Evolutionary conservation across 768 basidiomycete species (phyloP).

Genomic region (Kwoniella sp.): DNA sequence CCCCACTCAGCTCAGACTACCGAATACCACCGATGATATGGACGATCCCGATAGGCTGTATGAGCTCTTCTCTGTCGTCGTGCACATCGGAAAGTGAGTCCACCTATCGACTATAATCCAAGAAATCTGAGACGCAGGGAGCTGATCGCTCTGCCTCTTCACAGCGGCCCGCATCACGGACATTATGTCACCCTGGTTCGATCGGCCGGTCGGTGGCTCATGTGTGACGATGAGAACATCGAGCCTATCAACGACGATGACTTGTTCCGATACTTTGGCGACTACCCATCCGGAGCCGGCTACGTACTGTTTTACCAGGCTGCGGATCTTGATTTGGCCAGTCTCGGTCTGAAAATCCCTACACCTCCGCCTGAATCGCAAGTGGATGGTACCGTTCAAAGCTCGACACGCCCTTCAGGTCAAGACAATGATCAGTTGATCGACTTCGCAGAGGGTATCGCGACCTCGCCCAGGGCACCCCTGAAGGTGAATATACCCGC

Average conservation of each 20-base stretch:
- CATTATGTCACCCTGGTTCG: slow-evolving; percentile 97
- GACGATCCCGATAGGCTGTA: slow-evolving; percentile 90
- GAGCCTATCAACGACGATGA: slow-evolving; percentile 83
- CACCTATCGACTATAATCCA: neutral
- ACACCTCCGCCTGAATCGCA: slow-evolving; percentile 23
- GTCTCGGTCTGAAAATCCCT: slow-evolving; percentile 66
- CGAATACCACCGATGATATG: slow-evolving; percentile 94
- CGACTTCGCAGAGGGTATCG: slow-evolving; percentile 4
- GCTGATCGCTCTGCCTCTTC: slow-evolving; percentile 25
- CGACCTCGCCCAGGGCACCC: neutral
- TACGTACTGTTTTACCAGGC: slow-evolving; percentile 98
- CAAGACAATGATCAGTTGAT: slow-evolving; percentile 9
- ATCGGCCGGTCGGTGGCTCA: slow-evolving; percentile 77
- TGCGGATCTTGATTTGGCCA: slow-evolving; percentile 74
- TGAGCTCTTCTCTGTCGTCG: slow-evolving; percentile 92
- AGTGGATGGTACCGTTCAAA: neutral
- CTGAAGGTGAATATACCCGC: slow-evolving; percentile 9
- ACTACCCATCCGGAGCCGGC: slow-evolving; percentile 74
- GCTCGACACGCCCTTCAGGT: neutral
- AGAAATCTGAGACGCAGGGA: neutral
- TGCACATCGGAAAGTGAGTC: slow-evolving; percentile 97
- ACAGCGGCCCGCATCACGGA: slow-evolving; percentile 94
- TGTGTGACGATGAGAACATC: slow-evolving; percentile 95
- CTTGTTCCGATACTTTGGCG: slow-evolving; percentile 92
- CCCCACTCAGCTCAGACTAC: slow-evolving; percentile 88